Conservation (phyloP, 2,329 filamentous ascomycete genomes). For the Phialophora chinensis region DNA sequence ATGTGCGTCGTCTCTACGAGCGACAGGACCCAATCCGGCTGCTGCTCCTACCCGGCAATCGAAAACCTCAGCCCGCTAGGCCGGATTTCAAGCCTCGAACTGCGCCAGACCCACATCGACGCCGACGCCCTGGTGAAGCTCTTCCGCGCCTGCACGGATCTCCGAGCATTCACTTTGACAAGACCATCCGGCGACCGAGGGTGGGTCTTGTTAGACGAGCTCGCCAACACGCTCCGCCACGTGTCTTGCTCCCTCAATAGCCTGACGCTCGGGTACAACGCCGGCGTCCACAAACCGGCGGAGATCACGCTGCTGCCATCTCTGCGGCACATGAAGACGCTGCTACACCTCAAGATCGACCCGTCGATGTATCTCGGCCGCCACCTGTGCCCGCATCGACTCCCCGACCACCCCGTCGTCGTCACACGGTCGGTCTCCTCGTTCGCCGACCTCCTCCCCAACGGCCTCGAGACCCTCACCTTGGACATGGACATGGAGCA, state of each 20-base stretch:
- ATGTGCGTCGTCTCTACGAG: background rate
- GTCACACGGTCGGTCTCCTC: background rate
- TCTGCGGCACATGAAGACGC: background rate
- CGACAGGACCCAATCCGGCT: background rate
- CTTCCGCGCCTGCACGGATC: background rate
- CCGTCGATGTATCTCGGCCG: constrained; percentile 6
- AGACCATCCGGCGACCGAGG: background rate
- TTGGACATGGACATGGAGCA: constrained; percentile 5
- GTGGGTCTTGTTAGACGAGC: background rate
- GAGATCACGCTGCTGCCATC: constrained; percentile 7
- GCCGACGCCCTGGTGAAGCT: background rate
- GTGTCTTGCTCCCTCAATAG: background rate
- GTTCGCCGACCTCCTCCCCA: constrained; percentile 6
- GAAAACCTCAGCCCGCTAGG: background rate
- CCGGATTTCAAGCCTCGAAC: background rate
- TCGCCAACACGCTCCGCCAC: background rate
- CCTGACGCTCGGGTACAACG: background rate
- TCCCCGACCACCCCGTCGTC: constrained; percentile 1
- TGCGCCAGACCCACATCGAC: background rate
- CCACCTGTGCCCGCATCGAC: background rate
- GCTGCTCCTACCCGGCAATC: background rate
- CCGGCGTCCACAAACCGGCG: background rate
- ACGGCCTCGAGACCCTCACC: background rate
- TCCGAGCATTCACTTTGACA: background rate
- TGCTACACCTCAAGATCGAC: background rate